Conservation (phyloP, 108 stramenopile species). For the Nannochloropsis oceanica region DNA sequence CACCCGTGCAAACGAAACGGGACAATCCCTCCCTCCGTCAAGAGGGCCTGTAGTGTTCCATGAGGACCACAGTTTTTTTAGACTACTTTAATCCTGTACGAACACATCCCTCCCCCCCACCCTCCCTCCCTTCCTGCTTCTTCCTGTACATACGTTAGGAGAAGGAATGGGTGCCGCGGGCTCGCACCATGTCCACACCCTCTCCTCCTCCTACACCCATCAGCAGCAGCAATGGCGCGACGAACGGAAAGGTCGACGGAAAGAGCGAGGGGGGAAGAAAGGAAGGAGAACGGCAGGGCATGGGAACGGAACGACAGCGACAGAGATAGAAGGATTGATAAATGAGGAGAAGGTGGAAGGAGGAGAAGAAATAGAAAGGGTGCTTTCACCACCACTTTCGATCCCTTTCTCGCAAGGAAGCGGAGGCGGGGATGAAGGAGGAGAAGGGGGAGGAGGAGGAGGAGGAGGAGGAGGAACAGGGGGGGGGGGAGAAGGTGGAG, state of each 20-base stretch:
- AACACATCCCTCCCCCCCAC: not conserved
- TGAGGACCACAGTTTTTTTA: too few relatives aligned
- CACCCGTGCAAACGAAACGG: too few relatives aligned
- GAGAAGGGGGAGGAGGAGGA: not conserved
- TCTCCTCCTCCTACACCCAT: not conserved
- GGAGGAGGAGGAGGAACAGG: not conserved
- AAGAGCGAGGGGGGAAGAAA: too few relatives aligned
- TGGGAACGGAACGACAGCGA: not conserved
- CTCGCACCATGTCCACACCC: not conserved
- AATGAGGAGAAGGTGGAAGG: not conserved
- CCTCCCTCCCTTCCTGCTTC: not conserved
- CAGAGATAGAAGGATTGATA: not conserved
- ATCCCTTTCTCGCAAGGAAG: too few relatives aligned
- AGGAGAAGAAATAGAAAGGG: not conserved
- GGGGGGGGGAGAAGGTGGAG: too few relatives aligned
- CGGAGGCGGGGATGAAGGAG: not conserved
- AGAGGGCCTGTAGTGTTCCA: too few relatives aligned
- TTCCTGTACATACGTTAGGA: not conserved
- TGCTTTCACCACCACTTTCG: too few relatives aligned
- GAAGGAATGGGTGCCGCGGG: not conserved
- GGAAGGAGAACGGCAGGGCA: not conserved
- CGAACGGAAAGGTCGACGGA: not conserved
- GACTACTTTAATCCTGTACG: too few relatives aligned
- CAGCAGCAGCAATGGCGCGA: not conserved
- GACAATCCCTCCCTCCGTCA: too few relatives aligned